Evolutionary conservation across 768 basidiomycete genomes (phyloP), one percentile per base, ranked within the genome.

Genomic region (Serendipita sp.): DNA sequence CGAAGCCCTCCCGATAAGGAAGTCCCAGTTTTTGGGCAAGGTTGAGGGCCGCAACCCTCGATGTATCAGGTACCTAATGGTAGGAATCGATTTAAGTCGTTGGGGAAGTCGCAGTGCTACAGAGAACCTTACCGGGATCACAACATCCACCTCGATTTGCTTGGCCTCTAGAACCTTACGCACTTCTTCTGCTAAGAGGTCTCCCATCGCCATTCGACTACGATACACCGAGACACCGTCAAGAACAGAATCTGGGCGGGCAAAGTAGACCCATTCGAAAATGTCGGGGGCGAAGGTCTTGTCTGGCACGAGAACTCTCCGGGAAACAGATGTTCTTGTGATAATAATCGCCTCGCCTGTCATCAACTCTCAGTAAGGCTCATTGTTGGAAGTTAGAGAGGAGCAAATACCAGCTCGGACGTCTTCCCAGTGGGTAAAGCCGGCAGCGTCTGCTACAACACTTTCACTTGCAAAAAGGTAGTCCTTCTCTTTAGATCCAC

Each of bases 151-250:
- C 18, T 79, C 78, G 48, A 94, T 75, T 45, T 85, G 80, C 48
- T 81, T 81, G 67, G 83, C 81, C 52, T 77, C 73, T 54, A 99
- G 77, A 46, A 93, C 83, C 28, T 81, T 80, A 72, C 81, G 76
- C 30, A 96, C 93, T 74, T 94, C 89, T 47, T 83, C 87, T 0
- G 94, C 95, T 56, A 99, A 82, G 3, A 86, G 83, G 72, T 98
- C 94, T 64, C 96, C 96, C 96, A 99, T 99, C 0, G 96, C 92
- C 96, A 98, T 98, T 44, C 96, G 86, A 72, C 91, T 89, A 54
- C 96, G 84, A 75, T 98, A 98, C 51, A 98, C 96, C 71, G 90
- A 93, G 74, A 99, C 85, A 47, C 95, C 94, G 71, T 99, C 94
- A 62, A 99, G 80, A 60, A 97, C 96, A 3, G 92, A 96, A 76